Evolutionary conservation across 352 stramenopile genomes (phyloP), one percentile per base, ranked within the genome.

Genomic region (Salisapilia sapeloensis): DNA sequence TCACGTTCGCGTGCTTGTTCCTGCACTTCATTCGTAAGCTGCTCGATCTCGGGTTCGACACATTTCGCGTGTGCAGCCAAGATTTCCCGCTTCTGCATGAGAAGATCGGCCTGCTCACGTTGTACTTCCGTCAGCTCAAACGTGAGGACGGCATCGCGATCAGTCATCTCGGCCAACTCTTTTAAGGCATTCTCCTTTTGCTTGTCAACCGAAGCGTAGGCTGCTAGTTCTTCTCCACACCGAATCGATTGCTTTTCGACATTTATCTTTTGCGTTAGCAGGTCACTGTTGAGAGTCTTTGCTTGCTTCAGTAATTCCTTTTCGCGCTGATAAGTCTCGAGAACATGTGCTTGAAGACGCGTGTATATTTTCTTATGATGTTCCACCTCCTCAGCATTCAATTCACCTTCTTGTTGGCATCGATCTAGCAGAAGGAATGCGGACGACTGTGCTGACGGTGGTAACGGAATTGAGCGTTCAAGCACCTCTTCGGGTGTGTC

Each of bases 101-200:
- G 29, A 4, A 89, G 27, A 19, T 93, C 76, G 1, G 65, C 71
- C 29, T 75, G 60, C 42, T 87, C 72, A 21, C 67, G 66, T 49
- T 93, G 71, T 8, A 91, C 45, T 45, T 94, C 79, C 0, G 66
- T 82, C 36, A 91, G 62, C 47, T 94, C 79, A 29, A 92, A 90
- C 19, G 71, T 76, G 13, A 92, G 48, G 22, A 86, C 61, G 7
- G 76, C 67, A 42, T 93, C 74, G 11, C 74, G 62, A 38, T 85
- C 69, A 6, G 85, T 56, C 21, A 53, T 76, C 35, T 89, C 69
- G 10, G 63, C 63, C 17, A 89, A 39, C 27, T 89, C 67, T 38
- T 84, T 86, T 3, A 80, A 26, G 9, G 75, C 70, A 10, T 60
- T 60, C 2, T 90, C 78, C 33, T 83, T 79, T 8, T 87, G 67